Evolutionary conservation across 345 rosid species (phyloP).

Genomic region (Aegle marmelos): DNA sequence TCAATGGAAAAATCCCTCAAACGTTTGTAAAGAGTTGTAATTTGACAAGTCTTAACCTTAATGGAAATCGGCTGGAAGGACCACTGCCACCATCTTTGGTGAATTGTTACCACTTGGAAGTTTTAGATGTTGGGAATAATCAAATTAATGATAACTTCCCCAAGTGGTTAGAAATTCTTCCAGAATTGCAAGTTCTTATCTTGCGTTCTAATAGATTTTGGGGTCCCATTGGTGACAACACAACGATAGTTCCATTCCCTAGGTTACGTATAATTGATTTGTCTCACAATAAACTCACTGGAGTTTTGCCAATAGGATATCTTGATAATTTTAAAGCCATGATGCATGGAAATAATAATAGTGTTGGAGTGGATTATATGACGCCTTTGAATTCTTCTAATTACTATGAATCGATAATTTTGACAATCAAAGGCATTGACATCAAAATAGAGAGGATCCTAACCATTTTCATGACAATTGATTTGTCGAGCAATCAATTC

Average conservation of each 20-base stretch:
- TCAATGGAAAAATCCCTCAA: neutral
- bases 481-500: neutral
- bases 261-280: neutral
- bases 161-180: neutral
- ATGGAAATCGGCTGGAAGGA: neutral
- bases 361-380: neutral
- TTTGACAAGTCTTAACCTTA: neutral
- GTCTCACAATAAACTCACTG: neutral
- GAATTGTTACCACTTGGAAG: neutral
- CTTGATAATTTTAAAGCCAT: neutral
- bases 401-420: neutral
- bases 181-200: neutral
- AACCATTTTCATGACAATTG: neutral
- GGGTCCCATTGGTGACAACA: neutral
- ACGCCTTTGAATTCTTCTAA: neutral
- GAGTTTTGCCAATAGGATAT: neutral
- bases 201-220: neutral
- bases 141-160: neutral
- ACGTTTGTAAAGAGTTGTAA: neutral
- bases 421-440: neutral
- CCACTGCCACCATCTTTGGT: neutral
- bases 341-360: neutral
- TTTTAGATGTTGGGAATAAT: neutral
- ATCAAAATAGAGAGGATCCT: neutral
- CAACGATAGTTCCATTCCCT: neutral